Conservation (phyloP, 2,329 filamentous ascomycete species). For the Fusarium secorum region DNA sequence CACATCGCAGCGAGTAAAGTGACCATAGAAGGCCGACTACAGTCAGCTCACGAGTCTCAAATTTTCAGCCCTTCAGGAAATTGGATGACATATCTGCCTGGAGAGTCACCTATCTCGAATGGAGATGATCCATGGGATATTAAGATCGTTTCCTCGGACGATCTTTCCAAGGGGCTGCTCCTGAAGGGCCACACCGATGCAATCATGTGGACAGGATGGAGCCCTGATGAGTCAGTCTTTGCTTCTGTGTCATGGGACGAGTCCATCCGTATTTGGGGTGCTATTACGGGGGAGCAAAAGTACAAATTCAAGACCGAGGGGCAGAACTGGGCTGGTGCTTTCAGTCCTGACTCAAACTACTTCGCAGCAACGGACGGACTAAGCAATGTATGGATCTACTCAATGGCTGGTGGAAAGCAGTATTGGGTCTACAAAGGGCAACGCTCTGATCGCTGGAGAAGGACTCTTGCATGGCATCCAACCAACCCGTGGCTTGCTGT, state of each 20-base stretch:
- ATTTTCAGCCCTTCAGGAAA: conserved; percentile 14
- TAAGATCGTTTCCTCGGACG: neutral
- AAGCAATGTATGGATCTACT: conserved; percentile 5
- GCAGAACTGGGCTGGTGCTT: conserved; percentile 15
- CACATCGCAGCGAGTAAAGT: neutral
- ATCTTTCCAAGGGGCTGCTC: neutral
- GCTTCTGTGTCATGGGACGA: conserved; percentile 22
- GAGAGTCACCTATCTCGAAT: neutral
- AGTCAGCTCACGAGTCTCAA: neutral
- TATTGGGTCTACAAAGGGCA: neutral
- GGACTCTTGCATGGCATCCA: conserved; percentile 17
- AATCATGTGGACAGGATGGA: conserved; percentile 25
- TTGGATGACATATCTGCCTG: neutral
- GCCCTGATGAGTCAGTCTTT: conserved; percentile 7
- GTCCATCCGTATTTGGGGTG: conserved; percentile 18
- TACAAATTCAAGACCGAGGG: conserved; percentile 6
- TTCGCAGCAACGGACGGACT: conserved; percentile 4
- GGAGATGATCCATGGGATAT: conserved; percentile 1
- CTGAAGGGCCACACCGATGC: conserved; percentile 9
- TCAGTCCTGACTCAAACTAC: conserved; percentile 5
- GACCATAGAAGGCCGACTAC: neutral
- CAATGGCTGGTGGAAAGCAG: neutral
- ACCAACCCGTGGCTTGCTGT: conserved; percentile 6
- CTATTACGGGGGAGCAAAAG: neutral
- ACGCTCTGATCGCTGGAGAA: neutral